Evolutionary conservation across 352 stramenopile genomes (phyloP).

Genomic region (Globisporangium barbulae): DNA sequence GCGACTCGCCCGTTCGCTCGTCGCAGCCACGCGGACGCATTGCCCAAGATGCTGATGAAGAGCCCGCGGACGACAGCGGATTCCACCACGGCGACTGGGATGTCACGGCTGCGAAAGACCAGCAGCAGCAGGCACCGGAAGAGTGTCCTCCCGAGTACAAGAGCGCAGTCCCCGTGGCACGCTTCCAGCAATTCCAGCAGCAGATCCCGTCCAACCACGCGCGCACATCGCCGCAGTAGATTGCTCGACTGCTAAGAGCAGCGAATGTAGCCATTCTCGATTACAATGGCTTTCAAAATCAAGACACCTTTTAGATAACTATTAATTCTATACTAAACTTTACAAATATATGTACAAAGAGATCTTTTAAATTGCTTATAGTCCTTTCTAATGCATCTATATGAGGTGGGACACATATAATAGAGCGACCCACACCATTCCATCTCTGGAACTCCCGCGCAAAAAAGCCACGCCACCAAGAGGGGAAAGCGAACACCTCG

Average conservation of each 20-base stretch:
- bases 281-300: not conserved
- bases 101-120: conserved; percentile 10
- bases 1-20: conserved; percentile 27
- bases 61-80: not conserved
- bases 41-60: not conserved
- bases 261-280: conserved; percentile 4
- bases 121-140: conserved; percentile 19
- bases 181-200: conserved; percentile 49
- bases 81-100: conserved; percentile 15
- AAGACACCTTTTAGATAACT: not conserved
- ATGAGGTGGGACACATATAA: too few species aligned
- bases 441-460: not conserved
- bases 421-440: not conserved
- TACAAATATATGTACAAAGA: not conserved
- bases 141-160: conserved; percentile 13
- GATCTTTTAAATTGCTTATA: not conserved
- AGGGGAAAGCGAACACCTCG: not conserved
- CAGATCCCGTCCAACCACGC: conserved; percentile 49
- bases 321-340: not conserved
- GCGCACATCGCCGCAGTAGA: conserved; percentile 7
- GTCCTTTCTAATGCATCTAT: too few species aligned
- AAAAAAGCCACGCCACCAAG: not conserved
- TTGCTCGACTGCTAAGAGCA: not conserved
- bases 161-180: conserved; percentile 14
- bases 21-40: not conserved